Evolutionary conservation across 1,284 basidiomycete species (phyloP).

Genomic region (Ustilago loliicola): DNA sequence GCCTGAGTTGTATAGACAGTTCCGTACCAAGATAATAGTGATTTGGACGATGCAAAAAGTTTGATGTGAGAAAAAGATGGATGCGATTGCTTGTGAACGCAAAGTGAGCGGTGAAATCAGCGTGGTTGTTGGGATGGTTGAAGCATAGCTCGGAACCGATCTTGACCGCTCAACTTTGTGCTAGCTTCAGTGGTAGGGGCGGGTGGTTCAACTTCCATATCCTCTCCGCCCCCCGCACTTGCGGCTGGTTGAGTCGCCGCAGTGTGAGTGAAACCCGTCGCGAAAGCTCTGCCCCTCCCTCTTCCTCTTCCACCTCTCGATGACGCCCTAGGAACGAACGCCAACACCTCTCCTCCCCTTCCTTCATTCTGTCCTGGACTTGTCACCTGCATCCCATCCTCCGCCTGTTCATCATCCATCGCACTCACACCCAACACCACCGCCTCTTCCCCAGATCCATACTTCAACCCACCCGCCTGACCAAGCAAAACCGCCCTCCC

Average conservation of each 20-base stretch:
- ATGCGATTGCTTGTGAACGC: neutral
- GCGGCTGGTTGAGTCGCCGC: neutral
- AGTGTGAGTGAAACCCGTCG: slow-evolving; percentile 17
- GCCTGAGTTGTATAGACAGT: neutral
- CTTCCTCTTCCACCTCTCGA: slow-evolving; percentile 30
- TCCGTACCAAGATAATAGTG: no score
- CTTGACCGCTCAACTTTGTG: slow-evolving; percentile 42
- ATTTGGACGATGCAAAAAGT: no score
- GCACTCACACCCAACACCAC: slow-evolving; percentile 8
- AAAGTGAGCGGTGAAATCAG: neutral
- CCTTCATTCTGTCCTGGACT: neutral
- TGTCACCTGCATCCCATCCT: neutral
- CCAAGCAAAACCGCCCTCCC: slow-evolving; percentile 50
- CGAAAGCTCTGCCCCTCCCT: slow-evolving; percentile 41
- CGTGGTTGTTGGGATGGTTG: slow-evolving; percentile 4
- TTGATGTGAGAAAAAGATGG: neutral
- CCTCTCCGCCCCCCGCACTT: neutral
- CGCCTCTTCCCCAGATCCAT: slow-evolving; percentile 5
- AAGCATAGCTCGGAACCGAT: slow-evolving; percentile 55
- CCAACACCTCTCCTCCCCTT: slow-evolving; percentile 7
- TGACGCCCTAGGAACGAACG: slow-evolving; percentile 35
- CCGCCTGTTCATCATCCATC: slow-evolving; percentile 12
- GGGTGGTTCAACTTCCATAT: slow-evolving; percentile 40
- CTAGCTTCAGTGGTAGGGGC: neutral
- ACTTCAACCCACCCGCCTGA: slow-evolving; percentile 16